Base-by-base conservation (phyloP, 805 yeast species). In the Candida maris region DNA sequence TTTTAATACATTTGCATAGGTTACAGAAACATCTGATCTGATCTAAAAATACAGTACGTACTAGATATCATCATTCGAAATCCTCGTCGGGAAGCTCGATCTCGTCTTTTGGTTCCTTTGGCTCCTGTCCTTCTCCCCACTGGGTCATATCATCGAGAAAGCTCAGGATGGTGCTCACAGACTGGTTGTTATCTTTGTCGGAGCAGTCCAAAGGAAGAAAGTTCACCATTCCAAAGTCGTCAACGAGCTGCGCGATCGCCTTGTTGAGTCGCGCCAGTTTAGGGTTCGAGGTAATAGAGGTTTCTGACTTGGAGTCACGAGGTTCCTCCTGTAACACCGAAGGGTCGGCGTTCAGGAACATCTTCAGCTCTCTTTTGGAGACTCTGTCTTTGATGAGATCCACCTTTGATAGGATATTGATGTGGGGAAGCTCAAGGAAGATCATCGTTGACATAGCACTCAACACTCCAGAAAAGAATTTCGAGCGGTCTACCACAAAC, bases 381-480 rank as follows among this genome's bases (percentile, higher is more conserved):
- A 77, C 79, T 22, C 83, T 84, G 52, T 85, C 86, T 51, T 85
- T 85, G 31, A 93, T 75, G 54, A 91, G 70, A 57, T 93, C 99
- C 35, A 85, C 64, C 56, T 93, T 93, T 38, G 95, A 83, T 31
- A 93, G 67, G 14, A 93, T 77, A 56, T 93, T 93, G 39, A 93
- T 80, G 57, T 93, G 99, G 12, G 99, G 99, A 27, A 91, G 71
- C 59, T 93, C 99, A 34, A 93, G 69, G 41, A 93, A 68, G 19
- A 93, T 86, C 99, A 93, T 93, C 1, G 98, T 96, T 16, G 95
- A 82, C 99, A 93, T 93, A 15, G 99, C 99, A 57, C 89, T 79
- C 41, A 93, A 68, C 0, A 96, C 94, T 3, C 98, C 99, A 37
- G 95, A 82, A 59, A 93, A 93, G 61, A 88, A 93, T 62, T 94